Base-by-base conservation (phyloP, 164 flowering plant genomes). In the Houttuynia cordata region DNA sequence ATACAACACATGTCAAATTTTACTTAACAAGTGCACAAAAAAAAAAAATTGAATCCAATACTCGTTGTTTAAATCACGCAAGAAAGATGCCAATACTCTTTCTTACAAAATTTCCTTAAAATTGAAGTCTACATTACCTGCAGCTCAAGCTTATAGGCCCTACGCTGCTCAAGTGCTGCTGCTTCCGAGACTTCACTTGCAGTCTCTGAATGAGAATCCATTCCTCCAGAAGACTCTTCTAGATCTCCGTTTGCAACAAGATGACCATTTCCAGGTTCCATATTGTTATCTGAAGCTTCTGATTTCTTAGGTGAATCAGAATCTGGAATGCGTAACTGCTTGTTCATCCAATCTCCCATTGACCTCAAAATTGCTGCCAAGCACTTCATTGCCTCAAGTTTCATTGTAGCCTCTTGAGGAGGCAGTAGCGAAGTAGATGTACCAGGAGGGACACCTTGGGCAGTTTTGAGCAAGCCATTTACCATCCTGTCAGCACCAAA, bases 321-420 rank as follows among this genome's bases (percentile, higher is more conserved):
- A 79, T 88, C 96, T 65, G 97, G 94, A 67, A 94, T 85, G 1
- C 87, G 84, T 69, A 94, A 78, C 68, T 91, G 97, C 65, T 84
- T 85, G 78, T 88, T 94, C 96, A 87, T 81, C 99, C 99, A 94
- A 67, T 91, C 96, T 57, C 99, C 99, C 97, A 94, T 88, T 58
- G 97, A 87, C 74, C 71, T 84, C 76, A 94, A 68, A 68, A 88
- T 73, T 66, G 87, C 81, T 61, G 88, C 96, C 77, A 87, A 75
- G 77, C 90, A 82, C 68, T 80, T 85, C 97, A 88, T 87, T 55
- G 99, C 99, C 78, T 94, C 97, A 74, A 83, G 80, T 68, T 88
- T 94, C 94, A 94, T 76, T 58, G 87, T 79, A 53, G 62, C 81
- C 51, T 94, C 97, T 76, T 94, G 99, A 45, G 96, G 92, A 58